Conservation (phyloP, 2,329 filamentous ascomycete species). For the Ophiostoma montium region DNA sequence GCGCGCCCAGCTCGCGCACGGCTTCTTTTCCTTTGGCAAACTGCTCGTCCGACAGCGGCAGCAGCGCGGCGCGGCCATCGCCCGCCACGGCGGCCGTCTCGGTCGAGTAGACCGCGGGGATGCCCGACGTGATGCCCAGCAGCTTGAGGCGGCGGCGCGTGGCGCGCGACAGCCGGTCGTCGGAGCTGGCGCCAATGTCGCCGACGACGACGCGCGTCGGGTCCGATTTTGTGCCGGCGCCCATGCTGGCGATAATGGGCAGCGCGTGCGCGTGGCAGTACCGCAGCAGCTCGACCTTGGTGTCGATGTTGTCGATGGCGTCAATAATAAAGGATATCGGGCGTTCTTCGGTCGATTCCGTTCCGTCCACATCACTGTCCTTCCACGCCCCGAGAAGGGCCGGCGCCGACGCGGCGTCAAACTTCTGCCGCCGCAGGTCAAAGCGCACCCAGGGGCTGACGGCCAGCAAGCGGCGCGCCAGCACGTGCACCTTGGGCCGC, state of each 20-base stretch:
- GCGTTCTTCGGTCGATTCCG: background rate
- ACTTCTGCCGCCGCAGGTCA: constrained; percentile 75
- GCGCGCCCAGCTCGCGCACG: constrained; percentile 72
- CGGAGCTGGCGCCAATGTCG: constrained; percentile 76
- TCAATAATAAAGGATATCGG: constrained; percentile 80
- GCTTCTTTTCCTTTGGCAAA: constrained; percentile 59
- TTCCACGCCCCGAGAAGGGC: constrained; percentile 54
- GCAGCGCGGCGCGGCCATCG: constrained; percentile 77
- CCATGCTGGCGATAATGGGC: constrained; percentile 87
- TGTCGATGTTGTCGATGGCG: constrained; percentile 96
- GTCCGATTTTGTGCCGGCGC: constrained; percentile 84
- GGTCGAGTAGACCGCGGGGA: constrained; percentile 83
- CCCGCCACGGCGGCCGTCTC: constrained; percentile 50
- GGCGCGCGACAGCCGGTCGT: constrained; percentile 75
- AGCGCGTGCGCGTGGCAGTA: constrained; percentile 71
- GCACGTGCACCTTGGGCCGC: constrained; percentile 76
- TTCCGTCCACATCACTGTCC: constrained; percentile 30
- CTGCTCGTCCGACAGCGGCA: constrained; percentile 79
- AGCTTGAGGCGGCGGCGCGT: constrained; percentile 69
- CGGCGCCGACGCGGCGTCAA: constrained; percentile 52
- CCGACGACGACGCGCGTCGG: constrained; percentile 76
- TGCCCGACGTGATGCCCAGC: constrained; percentile 66
- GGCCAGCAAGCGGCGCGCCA: constrained; percentile 66
- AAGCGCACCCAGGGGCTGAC: constrained; percentile 87
- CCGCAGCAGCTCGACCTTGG: constrained; percentile 78